Evolutionary conservation across 2,329 filamentous ascomycete genomes (phyloP).

Genomic region (Scorias spongiosa): DNA sequence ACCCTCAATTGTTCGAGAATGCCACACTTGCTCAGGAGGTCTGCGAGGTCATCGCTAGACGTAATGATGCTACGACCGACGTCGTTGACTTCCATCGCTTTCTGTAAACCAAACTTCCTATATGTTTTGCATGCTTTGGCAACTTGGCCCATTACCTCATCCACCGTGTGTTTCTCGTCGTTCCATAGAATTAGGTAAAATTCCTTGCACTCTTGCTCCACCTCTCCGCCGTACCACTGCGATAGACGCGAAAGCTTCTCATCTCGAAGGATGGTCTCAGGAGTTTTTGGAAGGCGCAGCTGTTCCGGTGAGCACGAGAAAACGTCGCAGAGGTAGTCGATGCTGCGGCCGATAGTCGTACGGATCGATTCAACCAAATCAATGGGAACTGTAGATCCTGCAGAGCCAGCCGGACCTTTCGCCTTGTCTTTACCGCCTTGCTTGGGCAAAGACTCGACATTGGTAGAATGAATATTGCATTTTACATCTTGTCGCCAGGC

Average conservation of each 20-base stretch:
- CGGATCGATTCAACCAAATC: constrained; percentile 65
- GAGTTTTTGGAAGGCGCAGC: constrained; percentile 69
- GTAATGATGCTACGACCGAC: constrained; percentile 75
- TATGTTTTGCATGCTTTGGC: constrained; percentile 71
- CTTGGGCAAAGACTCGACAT: constrained; percentile 13
- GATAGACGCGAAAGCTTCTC: constrained; percentile 61
- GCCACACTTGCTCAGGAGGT: constrained; percentile 61
- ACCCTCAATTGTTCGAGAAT: constrained; percentile 92
- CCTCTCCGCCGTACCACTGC: constrained; percentile 46
- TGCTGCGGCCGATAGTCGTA: constrained; percentile 68
- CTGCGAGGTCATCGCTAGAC: constrained; percentile 55
- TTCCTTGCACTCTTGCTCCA: constrained; percentile 50
- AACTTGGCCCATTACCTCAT: constrained; percentile 80
- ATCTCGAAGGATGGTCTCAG: constrained; percentile 65
- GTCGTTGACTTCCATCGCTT: constrained; percentile 78
- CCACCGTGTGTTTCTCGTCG: constrained; percentile 93
- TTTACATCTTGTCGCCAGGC: constrained; percentile 79
- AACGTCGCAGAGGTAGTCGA: constrained; percentile 96
- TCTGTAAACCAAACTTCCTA: constrained; percentile 50
- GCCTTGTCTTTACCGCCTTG: constrained; percentile 43
- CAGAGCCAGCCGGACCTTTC: constrained; percentile 11
- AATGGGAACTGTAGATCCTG: constrained; percentile 41
- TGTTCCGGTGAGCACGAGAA: constrained; percentile 97
- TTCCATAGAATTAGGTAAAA: constrained; percentile 90
- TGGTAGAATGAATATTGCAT: constrained; percentile 75